Evolutionary conservation across 1,139 yeast genomes (phyloP), one percentile per base, ranked within the genome.

Genomic region (Candida sojae): DNA sequence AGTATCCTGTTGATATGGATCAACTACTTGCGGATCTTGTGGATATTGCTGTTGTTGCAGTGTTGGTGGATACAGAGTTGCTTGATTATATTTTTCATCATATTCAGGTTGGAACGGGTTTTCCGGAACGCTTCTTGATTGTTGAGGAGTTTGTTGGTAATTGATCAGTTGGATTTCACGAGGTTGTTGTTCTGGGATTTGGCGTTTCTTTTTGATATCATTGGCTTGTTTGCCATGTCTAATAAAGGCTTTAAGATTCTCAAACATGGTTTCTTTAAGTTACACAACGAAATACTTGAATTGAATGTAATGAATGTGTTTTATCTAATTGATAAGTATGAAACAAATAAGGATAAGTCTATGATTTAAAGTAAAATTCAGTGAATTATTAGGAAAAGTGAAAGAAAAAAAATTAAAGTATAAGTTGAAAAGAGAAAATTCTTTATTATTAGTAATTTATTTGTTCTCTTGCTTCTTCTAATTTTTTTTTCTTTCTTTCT

Each of bases 211-310:
- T 51, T 64, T 69, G 47, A 68, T 56, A 40, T 73, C 78, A 57
- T 71, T 72, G 53, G 95, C 95, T 62, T 87, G 89, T 58, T 82
- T 86, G 32, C 96, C 96, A 58, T 88, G 95, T 58, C 96, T 83
- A 51, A 88, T 88, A 62, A 88, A 86, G 57, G 90, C 89, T 66
- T 84, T 85, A 52, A 88, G 71, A 62, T 87, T 87, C 76, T 72
- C 77, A 63, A 75, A 74, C 80, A 76, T 75, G 45, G 13, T 26
- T n/a, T 35, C 17, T 7, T 35, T 10, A 4, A 21, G 21, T 6
- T 26, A 6, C 9, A 26, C 9, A 26, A 26, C 9, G 6, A 26
- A 26, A 6, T 26, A 26, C 29, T 17, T 17, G 21, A 17, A 17
- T 17, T 17, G 21, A 17, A 17, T 17, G 21, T 17, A 17, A 17